Conservation (phyloP, 164 flowering plant genomes). For the Piper longum region DNA sequence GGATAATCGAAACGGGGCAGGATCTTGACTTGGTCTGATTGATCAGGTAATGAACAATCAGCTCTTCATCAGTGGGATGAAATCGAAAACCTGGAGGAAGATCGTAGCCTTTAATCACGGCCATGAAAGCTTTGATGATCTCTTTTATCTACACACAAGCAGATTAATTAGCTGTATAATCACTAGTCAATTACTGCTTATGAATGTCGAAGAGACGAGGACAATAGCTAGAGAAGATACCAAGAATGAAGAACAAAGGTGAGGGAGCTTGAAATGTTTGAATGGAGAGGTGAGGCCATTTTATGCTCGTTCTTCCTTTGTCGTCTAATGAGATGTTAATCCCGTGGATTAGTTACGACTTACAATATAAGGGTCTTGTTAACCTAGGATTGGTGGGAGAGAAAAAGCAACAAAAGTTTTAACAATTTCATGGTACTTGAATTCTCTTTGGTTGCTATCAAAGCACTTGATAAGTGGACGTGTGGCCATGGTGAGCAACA, state of each 20-base stretch:
- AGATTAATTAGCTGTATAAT: neutral
- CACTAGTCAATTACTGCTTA: too few relatives aligned
- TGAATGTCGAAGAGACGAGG: neutral
- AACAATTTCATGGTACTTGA: neutral
- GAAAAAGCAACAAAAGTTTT: too few relatives aligned
- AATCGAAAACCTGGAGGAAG: slow-evolving; percentile 89
- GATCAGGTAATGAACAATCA: slow-evolving; percentile 53
- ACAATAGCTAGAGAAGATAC: neutral
- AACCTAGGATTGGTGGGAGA: neutral
- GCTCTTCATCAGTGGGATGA: slow-evolving; percentile 73
- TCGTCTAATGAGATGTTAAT: slow-evolving; percentile 16
- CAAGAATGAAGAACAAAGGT: slow-evolving; percentile 3
- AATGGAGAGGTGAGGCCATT: slow-evolving; percentile 22
- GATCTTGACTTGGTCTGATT: slow-evolving; percentile 53
- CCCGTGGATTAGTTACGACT: neutral
- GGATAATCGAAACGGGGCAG: slow-evolving; percentile 62
- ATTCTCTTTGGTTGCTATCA: neutral
- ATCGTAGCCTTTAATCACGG: slow-evolving; percentile 12
- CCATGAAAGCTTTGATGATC: slow-evolving; percentile 9
- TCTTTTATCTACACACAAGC: neutral
- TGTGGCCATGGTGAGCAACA: neutral
- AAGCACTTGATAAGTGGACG: neutral
- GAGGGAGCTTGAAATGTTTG: slow-evolving; percentile 53
- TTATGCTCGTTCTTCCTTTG: slow-evolving; percentile 26
- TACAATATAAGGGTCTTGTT: neutral